These are phyloP conservation scores for Keqinozyma sinolaborantium DNA, from an alignment of 1,139 yeast species.

Conservation along the genomic window DNA sequence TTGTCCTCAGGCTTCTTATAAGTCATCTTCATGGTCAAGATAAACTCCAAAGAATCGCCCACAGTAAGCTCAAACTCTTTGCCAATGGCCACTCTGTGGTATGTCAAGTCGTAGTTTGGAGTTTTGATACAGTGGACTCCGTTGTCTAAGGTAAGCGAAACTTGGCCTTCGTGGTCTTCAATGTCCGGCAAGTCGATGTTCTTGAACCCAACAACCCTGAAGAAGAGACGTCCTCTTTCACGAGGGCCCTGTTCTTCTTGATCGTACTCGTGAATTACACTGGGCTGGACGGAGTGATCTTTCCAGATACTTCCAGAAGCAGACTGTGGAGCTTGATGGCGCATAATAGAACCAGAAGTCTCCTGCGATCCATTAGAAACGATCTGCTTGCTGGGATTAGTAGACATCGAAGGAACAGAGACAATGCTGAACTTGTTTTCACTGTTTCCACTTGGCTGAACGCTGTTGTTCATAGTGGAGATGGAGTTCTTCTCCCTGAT, in stretches of 20 bases:
- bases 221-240: conserved; percentile 77
- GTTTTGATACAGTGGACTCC: conserved; percentile 87
- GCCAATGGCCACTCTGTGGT: conserved; percentile 44
- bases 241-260: conserved; percentile 10
- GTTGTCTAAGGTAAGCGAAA: conserved; percentile 77
- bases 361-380: too few species aligned
- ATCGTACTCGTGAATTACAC: conserved; percentile 12
- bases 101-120: conserved; percentile 49
- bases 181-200: conserved; percentile 58
- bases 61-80: conserved; percentile 87
- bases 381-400: too few species aligned
- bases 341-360: background rate
- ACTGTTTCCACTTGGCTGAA: conserved; percentile 2
- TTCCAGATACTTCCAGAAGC: conserved; percentile 8
- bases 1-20: conserved; percentile 53
- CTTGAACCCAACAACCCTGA: conserved; percentile 59
- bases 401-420: conserved; percentile 25
- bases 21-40: conserved; percentile 69
- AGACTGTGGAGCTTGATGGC: conserved; percentile 1
- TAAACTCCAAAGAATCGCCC: conserved; percentile 60
- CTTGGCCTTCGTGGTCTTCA: conserved; percentile 53
- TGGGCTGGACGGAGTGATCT: conserved; percentile 13
- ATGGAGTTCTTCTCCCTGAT: conserved; percentile 16
- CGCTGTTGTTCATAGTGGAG: conserved; percentile 3
- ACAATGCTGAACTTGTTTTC: conserved; percentile 20